A percentile compares a stretch with the other conserved stretches of the same genome.
phyloP scores from a whole-genome alignment of 1,139 yeast genomes.

The Pichia sp. region DNA sequence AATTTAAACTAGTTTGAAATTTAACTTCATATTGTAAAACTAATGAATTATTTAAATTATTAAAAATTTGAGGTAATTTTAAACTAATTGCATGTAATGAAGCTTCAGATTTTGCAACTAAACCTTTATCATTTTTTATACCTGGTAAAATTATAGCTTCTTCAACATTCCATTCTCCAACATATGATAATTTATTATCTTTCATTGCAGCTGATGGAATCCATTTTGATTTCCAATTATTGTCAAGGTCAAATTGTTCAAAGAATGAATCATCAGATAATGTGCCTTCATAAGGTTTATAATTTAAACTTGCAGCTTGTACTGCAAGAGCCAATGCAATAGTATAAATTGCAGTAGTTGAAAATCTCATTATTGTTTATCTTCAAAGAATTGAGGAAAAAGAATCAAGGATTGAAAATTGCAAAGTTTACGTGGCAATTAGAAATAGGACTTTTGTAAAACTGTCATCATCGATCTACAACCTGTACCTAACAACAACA shows the following conservation, averaged over 20 bases:
- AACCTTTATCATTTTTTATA: slow-evolving; percentile 58
- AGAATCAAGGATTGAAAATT: no score
- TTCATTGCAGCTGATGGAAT: slow-evolving; percentile 47
- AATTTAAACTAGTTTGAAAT: slow-evolving; percentile 64
- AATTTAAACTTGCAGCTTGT: slow-evolving; percentile 1
- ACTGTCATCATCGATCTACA: no score
- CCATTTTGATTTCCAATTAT: slow-evolving; percentile 52
- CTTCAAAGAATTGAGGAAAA: no score
- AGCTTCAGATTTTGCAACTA: slow-evolving; percentile 69
- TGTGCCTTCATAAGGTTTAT: slow-evolving; percentile 27
- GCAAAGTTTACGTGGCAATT: no score
- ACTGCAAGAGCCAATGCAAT: not conserved
- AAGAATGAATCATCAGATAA: slow-evolving; percentile 44
- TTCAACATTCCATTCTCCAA: slow-evolving; percentile 70
- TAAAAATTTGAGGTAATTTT: slow-evolving; percentile 47
- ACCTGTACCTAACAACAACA: no score
- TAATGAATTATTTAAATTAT: slow-evolving; percentile 53
- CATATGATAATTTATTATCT: slow-evolving; percentile 51
- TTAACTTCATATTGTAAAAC: slow-evolving; percentile 89
- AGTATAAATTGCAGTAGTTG: slow-evolving; percentile 9
- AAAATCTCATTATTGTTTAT: slow-evolving; percentile 11
- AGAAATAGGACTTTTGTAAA: no score
- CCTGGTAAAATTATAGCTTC: slow-evolving; percentile 55
- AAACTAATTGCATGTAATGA: slow-evolving; percentile 76
- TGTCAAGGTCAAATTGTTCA: slow-evolving; percentile 60